Base-by-base conservation (phyloP, 768 basidiomycete species). In the Krasilnikovozyma curviuscula region DNA sequence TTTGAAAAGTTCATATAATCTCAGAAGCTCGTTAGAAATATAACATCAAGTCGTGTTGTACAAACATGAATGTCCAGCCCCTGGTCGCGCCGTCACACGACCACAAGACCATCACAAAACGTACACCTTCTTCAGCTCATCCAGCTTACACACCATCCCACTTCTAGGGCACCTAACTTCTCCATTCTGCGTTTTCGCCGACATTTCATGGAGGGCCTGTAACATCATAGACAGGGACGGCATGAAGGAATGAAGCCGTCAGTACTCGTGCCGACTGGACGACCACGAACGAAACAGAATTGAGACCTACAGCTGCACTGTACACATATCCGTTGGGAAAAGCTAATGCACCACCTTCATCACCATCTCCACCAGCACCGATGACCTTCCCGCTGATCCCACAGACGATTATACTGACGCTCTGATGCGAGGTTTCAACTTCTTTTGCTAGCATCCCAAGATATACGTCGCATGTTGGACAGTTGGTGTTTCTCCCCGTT, bases 341-440 rank as follows among this genome's bases (percentile, higher is more conserved):
- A 12, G 77, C 80, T 78, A 93, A 74, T 0, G 89, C 85, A 6
- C 42, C 27, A 3, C 46, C 46, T n/a, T n/a, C n/a, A 10, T 35
- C 35, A 40, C 35, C 29, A 71, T 80, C 78, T 57, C 89, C 89
- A 61, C 86, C 78, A 55, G 78, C 88, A 57, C 93, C 82, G 80
- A 97, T 91, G 48, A 97, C 88, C 62, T 79, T 78, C 23, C 91
- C 88, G 54, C 75, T 85, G 58, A 95, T 72, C 44, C 77, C 67
- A 61, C 93, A 97, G 14, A 97, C 89, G 46, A 98, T 83, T 0
- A 84, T 91, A 19, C 86, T 91, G 60, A 91, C 95, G 33, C 80
- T 77, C 61, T 97, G 88, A 66, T 97, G 89, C 56, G 82, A 83
- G 60, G 74, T 78, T 1, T 93, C 89, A 0, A 95, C 85, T 54